Percentiles rank a stretch among this genome's conserved stretches.
phyloP scores from a whole-genome alignment of 192 early-diverging fungal genomes.

The Dispira parvispora region DNA sequence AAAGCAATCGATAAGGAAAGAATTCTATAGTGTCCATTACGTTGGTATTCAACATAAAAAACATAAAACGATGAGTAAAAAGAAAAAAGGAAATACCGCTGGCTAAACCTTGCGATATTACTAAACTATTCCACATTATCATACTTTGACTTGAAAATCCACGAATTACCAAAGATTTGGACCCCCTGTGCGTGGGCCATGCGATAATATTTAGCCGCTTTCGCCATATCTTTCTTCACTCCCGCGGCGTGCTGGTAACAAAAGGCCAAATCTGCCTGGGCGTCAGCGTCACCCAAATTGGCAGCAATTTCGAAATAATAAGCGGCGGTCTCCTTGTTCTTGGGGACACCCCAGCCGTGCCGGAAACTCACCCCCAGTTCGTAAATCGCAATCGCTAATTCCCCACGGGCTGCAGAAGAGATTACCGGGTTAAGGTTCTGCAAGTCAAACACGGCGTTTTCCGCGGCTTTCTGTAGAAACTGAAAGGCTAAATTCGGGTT shows the following conservation, averaged over 20 bases:
- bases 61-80: no score
- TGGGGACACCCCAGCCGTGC: conserved; percentile 66
- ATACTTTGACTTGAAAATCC: conserved; percentile 73
- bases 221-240: conserved; percentile 57
- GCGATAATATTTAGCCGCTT: conserved; percentile 64
- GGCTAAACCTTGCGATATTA: no score
- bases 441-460: conserved; percentile 40
- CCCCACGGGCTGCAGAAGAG: conserved; percentile 41
- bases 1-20: no score
- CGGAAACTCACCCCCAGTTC: conserved; percentile 63
- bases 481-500: conserved; percentile 47
- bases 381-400: conserved; percentile 58
- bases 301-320: conserved; percentile 72
- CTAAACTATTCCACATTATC: conserved; percentile 15
- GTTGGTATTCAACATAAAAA: no score
- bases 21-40: no score
- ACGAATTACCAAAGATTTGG: conserved; percentile 60
- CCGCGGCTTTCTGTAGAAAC: conserved; percentile 52
- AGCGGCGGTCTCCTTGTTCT: conserved; percentile 48
- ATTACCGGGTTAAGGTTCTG: conserved; percentile 37
- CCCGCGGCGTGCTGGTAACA: conserved; percentile 59
- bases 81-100: no score
- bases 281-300: conserved; percentile 62
- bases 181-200: conserved; percentile 54
- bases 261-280: conserved; percentile 53